These are phyloP conservation scores for Teunomyces lycoperdinae DNA, from an alignment of 805 yeast genomes.

Conservation along the genomic window DNA sequence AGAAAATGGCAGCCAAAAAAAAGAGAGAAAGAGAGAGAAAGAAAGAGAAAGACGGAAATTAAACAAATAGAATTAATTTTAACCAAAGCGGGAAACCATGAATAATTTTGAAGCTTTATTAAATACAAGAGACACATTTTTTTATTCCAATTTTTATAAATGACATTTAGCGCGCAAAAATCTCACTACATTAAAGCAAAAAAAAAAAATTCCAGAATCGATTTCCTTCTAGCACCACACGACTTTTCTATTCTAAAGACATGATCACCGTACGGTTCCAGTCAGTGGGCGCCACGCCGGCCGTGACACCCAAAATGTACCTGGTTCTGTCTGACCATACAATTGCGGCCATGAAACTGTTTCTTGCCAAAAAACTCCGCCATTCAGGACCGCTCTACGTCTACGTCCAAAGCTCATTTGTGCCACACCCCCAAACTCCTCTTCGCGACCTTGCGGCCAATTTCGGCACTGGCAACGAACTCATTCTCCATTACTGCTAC, in stretches of 20 bases:
- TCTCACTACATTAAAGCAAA: too few relatives aligned
- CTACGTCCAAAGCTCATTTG: constrained; percentile 41
- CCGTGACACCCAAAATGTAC: constrained; percentile 48
- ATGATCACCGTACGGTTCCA: constrained; percentile 43
- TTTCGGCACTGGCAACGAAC: constrained; percentile 33
- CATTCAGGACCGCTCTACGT: constrained; percentile 19
- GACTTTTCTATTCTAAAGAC: background rate
- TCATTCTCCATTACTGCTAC: constrained; percentile 38
- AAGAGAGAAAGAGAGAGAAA: too few relatives aligned
- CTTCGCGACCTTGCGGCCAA: constrained; percentile 28
- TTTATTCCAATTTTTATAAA: too few relatives aligned
- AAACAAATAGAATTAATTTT: too few relatives aligned
- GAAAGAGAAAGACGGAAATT: too few relatives aligned
- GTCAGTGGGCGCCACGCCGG: constrained; percentile 58
- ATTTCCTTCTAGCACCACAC: background rate
- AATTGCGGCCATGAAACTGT: constrained; percentile 45
- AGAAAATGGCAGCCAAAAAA: too few relatives aligned
- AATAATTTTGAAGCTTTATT: too few relatives aligned
- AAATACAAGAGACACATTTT: too few relatives aligned
- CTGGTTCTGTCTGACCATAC: constrained; percentile 47
- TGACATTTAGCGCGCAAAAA: too few relatives aligned
- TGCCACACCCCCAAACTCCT: constrained; percentile 40
- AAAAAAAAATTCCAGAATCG: too few relatives aligned
- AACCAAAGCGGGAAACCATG: too few relatives aligned
- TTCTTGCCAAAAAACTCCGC: constrained; percentile 39